Percentiles rank a stretch among this genome's conserved stretches.
Evolutionary conservation across 441 rosid genomes (phyloP).

Genomic region (Manihot esculenta): DNA sequence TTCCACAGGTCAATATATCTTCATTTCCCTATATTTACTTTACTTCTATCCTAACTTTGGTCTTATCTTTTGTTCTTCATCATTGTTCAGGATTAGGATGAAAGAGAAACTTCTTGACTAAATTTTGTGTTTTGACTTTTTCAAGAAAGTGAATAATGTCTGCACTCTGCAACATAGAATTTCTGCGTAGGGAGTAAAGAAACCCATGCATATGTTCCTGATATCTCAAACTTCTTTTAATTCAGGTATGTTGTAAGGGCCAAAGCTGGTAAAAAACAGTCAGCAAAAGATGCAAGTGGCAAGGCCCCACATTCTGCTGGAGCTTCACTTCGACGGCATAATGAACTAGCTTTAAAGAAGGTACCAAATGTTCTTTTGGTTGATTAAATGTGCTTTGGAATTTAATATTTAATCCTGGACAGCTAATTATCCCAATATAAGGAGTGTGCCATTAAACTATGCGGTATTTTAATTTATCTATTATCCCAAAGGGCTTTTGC

Average conservation of each 20-base stretch:
- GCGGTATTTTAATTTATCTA: not conserved
- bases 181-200: not conserved
- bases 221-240: constrained; percentile 20
- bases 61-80: not conserved
- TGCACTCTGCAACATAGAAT: not conserved
- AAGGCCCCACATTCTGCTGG: constrained; percentile 91
- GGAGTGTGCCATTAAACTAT: not conserved
- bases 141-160: not conserved
- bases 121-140: not conserved
- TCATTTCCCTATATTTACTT: not conserved
- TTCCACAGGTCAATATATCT: constrained; percentile 72
- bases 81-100: not conserved
- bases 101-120: not conserved
- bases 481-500: not conserved
- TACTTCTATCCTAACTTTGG: not conserved
- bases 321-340: constrained; percentile 93
- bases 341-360: constrained; percentile 93
- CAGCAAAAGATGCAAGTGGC: constrained; percentile 87
- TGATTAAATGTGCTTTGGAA: not conserved
- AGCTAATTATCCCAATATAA: not conserved
- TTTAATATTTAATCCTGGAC: not conserved
- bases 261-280: constrained; percentile 97
- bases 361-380: constrained; percentile 30
- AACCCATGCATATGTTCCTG: not conserved
- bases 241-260: constrained; percentile 94